Percentiles rank a stretch among this genome's conserved stretches.
Conservation (phyloP, 768 basidiomycete genomes). For the Rhodotorula diobovata region DNA sequence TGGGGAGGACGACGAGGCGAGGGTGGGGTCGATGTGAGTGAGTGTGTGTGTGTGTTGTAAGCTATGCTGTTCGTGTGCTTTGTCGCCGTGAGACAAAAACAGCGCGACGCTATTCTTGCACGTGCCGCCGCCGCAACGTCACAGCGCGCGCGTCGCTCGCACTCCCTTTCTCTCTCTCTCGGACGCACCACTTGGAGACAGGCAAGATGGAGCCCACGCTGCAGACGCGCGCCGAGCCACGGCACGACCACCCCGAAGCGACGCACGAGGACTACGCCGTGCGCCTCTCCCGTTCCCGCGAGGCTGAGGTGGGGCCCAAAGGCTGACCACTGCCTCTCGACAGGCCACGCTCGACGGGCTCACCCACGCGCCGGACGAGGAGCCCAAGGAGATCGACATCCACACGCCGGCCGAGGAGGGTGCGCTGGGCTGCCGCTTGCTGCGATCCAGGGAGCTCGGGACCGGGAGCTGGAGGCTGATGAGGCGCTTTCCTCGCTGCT, state of each 20-base stretch:
- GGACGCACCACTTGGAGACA: no score
- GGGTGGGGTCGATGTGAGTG: not conserved
- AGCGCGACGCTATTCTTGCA: no score
- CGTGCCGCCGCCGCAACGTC: no score
- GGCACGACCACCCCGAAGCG: not conserved
- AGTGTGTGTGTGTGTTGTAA: not conserved
- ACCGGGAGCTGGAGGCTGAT: not conserved
- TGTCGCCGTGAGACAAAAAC: no score
- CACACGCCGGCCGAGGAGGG: conserved; percentile 18
- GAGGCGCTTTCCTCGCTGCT: not conserved
- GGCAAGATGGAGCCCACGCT: not conserved
- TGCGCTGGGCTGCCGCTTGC: not conserved
- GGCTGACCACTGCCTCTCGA: not conserved
- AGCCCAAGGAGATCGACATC: conserved; percentile 1
- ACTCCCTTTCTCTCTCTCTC: no score
- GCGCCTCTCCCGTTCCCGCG: not conserved
- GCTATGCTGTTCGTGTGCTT: no score
- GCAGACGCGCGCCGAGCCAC: not conserved
- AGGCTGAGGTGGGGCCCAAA: not conserved
- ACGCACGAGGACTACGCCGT: conserved; percentile 9
- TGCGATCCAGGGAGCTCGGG: not conserved
- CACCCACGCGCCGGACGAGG: conserved; percentile 11
- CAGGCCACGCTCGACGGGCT: conserved; percentile 15
- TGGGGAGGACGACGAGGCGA: conserved; percentile 35
- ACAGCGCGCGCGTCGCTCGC: no score